phyloP scores from a whole-genome alignment of 2,329 filamentous ascomycete species.

The Fusarium nisikadoi region DNA sequence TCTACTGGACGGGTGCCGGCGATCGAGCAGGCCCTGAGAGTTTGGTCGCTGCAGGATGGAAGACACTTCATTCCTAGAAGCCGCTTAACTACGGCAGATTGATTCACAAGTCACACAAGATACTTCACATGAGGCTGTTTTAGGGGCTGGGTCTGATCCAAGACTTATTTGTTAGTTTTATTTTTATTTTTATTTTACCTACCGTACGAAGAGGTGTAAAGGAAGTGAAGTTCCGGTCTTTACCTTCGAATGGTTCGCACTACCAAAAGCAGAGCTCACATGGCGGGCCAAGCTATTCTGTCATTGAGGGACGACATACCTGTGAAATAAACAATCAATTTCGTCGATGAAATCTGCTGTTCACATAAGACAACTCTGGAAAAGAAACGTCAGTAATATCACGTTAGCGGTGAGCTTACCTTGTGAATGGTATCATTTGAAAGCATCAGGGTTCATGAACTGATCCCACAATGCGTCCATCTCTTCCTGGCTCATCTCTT shows the following conservation, averaged over 20 bases:
- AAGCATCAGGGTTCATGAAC: not conserved
- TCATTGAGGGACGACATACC: not conserved
- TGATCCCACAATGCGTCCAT: not conserved
- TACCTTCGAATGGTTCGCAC: not conserved
- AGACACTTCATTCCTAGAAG: conserved; percentile 53
- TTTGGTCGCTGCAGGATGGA: conserved; percentile 69
- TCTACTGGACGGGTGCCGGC: conserved; percentile 75
- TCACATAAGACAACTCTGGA: not conserved
- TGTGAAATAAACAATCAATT: not conserved
- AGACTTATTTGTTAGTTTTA: not conserved
- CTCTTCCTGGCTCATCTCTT: not conserved
- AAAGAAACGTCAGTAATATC: not conserved
- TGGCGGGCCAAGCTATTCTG: not conserved
- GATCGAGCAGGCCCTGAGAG: conserved; percentile 66
- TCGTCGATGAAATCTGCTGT: not conserved
- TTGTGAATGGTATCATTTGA: not conserved
- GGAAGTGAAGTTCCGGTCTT: not conserved
- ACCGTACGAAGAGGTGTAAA: too few species aligned
- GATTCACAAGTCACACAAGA: not conserved
- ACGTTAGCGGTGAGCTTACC: not conserved
- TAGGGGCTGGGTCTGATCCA: not conserved
- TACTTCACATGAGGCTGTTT: not conserved
- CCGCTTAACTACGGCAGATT: not conserved
- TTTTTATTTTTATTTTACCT: not conserved
- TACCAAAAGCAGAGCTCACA: not conserved